A percentile compares a stretch with the other conserved stretches of the same genome.
phyloP scores from a whole-genome alignment of 169 alveolate species.

The Cryptosporidium bovis region DNA sequence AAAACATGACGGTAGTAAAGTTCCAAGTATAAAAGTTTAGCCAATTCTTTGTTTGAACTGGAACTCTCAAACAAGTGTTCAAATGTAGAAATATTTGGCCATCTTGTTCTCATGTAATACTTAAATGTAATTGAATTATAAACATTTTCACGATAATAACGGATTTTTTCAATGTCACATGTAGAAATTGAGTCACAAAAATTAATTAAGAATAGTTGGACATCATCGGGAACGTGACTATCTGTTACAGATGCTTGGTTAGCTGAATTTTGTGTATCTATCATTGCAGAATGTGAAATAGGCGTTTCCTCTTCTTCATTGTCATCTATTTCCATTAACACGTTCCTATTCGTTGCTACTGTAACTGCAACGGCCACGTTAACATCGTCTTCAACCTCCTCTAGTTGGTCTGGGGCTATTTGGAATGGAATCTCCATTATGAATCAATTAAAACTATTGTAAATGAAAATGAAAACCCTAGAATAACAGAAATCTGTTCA shows the following conservation, averaged over 20 bases:
- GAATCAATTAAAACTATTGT: background rate
- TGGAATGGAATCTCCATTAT: constrained; percentile 33
- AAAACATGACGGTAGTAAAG: constrained; percentile 72
- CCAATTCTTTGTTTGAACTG: constrained; percentile 3
- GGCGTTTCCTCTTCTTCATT: constrained; percentile 54
- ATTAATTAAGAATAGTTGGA: constrained; percentile 33
- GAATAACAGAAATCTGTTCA: no score
- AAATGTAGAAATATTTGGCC: constrained; percentile 57
- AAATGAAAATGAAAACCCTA: no score
- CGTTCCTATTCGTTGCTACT: constrained; percentile 45
- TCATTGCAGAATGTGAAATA: constrained; percentile 25
- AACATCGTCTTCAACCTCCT: constrained; percentile 72
- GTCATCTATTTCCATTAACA: constrained; percentile 19
- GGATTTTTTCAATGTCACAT: constrained; percentile 65
- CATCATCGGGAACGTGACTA: constrained; percentile 52
- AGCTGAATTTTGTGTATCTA: constrained; percentile 21
- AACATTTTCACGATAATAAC: constrained; percentile 24
- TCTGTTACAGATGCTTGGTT: constrained; percentile 31
- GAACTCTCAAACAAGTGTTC: constrained; percentile 32
- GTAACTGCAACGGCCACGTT: constrained; percentile 69
- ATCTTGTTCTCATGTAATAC: constrained; percentile 57
- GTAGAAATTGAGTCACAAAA: constrained; percentile 25
- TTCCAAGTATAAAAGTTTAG: constrained; percentile 30
- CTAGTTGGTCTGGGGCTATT: constrained; percentile 57
- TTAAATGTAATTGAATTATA: constrained; percentile 35